Conservation (phyloP, 2,329 filamentous ascomycete species). For the Escovopsis sp. region DNA sequence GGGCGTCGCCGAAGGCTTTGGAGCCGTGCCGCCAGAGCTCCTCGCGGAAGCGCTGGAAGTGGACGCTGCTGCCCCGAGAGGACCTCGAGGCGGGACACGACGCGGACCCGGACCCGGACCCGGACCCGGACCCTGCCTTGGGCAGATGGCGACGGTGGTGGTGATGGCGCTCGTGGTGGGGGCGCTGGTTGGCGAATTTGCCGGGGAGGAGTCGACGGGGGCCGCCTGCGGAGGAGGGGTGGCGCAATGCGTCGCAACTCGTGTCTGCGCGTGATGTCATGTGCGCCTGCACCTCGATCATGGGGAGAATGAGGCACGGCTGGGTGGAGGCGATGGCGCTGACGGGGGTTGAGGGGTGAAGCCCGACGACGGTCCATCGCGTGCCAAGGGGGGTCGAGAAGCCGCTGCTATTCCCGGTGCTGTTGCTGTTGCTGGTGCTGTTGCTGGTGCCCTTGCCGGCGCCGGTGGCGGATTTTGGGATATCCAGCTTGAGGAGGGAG, state of each 20-base stretch:
- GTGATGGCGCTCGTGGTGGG: too few species aligned
- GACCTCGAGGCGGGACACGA: too few species aligned
- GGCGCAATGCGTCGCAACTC: neutral
- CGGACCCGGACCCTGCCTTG: too few species aligned
- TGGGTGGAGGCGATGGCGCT: neutral
- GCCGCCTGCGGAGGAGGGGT: neutral
- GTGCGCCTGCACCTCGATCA: neutral
- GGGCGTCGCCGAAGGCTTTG: slow-evolving; percentile 6
- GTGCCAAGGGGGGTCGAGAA: neutral
- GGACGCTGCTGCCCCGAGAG: slow-evolving; percentile 1
- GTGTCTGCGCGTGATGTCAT: too few species aligned
- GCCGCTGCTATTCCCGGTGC: neutral
- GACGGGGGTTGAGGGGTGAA: neutral
- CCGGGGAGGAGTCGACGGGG: neutral
- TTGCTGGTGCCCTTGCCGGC: neutral
- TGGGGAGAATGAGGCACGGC: neutral
- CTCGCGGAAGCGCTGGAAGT: slow-evolving; percentile 13
- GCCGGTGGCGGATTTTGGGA: neutral
- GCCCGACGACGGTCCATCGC: slow-evolving; percentile 1
- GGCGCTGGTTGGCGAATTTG: neutral
- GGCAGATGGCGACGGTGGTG: too few species aligned
- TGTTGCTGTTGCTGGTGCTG: neutral
- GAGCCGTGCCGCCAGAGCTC: slow-evolving; percentile 10
- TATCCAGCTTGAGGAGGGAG: neutral
- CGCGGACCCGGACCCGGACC: too few species aligned